Evolutionary conservation across 2,329 filamentous ascomycete species (phyloP), one percentile per base, ranked within the genome.

Genomic region (Epichloe gansuensis): DNA sequence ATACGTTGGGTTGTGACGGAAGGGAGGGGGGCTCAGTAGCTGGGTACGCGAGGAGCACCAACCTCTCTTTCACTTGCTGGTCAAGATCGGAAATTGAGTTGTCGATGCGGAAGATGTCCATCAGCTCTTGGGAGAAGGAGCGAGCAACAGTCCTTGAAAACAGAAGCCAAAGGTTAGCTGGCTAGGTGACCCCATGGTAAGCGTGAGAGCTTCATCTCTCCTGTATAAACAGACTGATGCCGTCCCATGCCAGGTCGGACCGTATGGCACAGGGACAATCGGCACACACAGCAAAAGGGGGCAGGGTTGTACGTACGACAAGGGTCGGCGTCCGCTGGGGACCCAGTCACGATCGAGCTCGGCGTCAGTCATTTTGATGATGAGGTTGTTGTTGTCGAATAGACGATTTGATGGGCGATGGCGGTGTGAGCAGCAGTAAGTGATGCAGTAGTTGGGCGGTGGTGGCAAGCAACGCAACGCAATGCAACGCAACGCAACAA

Each of bases 31-130:
- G 48, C 42, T 38, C 25, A 42, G 41, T 40, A 51, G 17, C n/a
- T 39, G 46, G 23, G 45, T 15, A 51, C 45, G 48, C 51, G 51
- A 40, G 55, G 52, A 44, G 46, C 43, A 71, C 83, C 64, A 74
- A 96, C 90, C 90, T 91, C 68, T 88, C 79, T 65, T 88, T 79
- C 55, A 95, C 81, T 59, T 85, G 80, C 65, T 84, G 76, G 62
- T 86, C 81, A 38, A 95, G 76, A 56, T 85, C 78, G 62, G 84
- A 80, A 53, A 93, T 65, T 59, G 84, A 84, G 68, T 82, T 85
- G 60, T 93, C 87, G 64, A 96, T 83, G 63, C 86, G 85, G 74
- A 96, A 96, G 60, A 94, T 85, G 65, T 89, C 85, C 74, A 91
- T 86, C 55, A 96, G 76, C 66, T 91, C 87, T 44, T 82, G 75